phyloP scores from a whole-genome alignment of 2,329 filamentous ascomycete genomes.

The Stemphylium vesicarium region DNA sequence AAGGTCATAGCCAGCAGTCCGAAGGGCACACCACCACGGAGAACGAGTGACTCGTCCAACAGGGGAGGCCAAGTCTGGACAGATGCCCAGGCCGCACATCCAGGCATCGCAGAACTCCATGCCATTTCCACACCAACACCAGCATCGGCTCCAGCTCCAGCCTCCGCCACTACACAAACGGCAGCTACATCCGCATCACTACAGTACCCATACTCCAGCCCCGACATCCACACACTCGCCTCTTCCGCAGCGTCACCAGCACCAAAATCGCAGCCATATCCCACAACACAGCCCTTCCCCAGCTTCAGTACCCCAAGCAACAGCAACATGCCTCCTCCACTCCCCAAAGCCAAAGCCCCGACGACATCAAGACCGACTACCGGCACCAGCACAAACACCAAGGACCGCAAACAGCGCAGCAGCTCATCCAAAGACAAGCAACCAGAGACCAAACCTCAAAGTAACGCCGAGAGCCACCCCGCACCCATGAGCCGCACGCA shows the following conservation, averaged over 20 bases:
- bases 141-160: conserved; percentile 39
- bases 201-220: conserved; percentile 8
- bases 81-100: conserved; percentile 13
- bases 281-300: conserved; percentile 11
- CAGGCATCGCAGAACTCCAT: conserved; percentile 29
- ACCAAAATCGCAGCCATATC: conserved; percentile 5
- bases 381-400: neutral
- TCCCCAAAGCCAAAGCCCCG: neutral
- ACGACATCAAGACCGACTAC: neutral
- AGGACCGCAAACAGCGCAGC: neutral
- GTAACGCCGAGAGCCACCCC: conserved; percentile 46
- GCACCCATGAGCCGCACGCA: conserved; percentile 75
- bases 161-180: conserved; percentile 34
- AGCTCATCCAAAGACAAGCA: conserved; percentile 3
- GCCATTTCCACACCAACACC: conserved; percentile 11
- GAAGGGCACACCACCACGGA: conserved; percentile 4
- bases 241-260: neutral
- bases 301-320: neutral
- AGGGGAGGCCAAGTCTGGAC: conserved; percentile 14
- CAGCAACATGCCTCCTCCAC: neutral
- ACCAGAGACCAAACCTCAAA: neutral
- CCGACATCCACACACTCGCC: conserved; percentile 11
- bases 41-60: conserved; percentile 21
- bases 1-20: conserved; percentile 18
- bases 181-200: conserved; percentile 24